A percentile compares a stretch with the other conserved stretches of the same genome.
Evolutionary conservation across 2,329 filamentous ascomycete species (phyloP).

Genomic region (Myrmaecium sp.): DNA sequence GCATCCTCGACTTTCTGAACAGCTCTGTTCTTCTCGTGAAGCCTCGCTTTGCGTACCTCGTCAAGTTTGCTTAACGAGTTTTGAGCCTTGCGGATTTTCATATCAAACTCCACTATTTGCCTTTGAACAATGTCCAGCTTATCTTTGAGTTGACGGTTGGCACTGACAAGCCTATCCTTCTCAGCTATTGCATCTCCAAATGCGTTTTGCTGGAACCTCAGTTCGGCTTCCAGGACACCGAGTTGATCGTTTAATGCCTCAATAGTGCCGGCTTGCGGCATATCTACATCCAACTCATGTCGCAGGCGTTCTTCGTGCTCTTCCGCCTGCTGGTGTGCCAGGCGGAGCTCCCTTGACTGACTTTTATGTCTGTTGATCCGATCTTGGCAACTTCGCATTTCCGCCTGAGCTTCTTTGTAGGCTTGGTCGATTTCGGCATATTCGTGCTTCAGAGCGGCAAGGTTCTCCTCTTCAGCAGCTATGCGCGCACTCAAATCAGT

Average conservation of each 20-base stretch:
- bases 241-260: constrained; percentile 33
- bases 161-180: constrained; percentile 25
- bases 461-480: constrained; percentile 30
- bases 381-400: constrained; percentile 18
- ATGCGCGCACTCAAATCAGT: constrained; percentile 55
- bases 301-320: constrained; percentile 46
- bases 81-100: constrained; percentile 14
- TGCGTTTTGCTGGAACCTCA: constrained; percentile 16
- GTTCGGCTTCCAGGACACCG: constrained; percentile 35
- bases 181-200: constrained; percentile 32
- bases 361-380: constrained; percentile 34
- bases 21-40: constrained; percentile 26
- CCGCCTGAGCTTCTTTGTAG: too few species aligned
- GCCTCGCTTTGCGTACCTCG: constrained; percentile 15
- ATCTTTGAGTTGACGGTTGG: constrained; percentile 13
- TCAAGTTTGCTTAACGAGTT: constrained; percentile 13
- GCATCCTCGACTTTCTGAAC: constrained; percentile 17
- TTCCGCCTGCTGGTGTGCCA: constrained; percentile 41
- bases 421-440: constrained; percentile 13
- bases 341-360: constrained; percentile 31
- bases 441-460: constrained; percentile 33
- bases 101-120: constrained; percentile 8
- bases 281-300: constrained; percentile 41
- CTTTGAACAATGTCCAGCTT: constrained; percentile 13
- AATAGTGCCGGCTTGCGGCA: constrained; percentile 41